Evolutionary conservation across 2,329 filamentous ascomycete species (phyloP), one percentile per base, ranked within the genome.

Genomic region (Rosellinia necatrix): DNA sequence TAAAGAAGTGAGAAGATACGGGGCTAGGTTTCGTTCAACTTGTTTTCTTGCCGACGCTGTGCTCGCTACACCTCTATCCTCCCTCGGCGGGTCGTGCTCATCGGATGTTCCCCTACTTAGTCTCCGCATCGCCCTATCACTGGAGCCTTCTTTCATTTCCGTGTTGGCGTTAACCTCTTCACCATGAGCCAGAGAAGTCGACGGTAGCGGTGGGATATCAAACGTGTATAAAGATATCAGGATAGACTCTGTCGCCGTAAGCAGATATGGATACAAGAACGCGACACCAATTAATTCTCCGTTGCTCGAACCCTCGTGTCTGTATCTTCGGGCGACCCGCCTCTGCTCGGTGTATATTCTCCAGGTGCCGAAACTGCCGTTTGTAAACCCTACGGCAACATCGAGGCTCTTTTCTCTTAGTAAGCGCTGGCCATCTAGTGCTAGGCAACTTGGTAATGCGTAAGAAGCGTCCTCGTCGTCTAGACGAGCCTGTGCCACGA

Each of bases 161-260:
- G 29, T 61, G 3, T 60, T 37, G 2, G 24, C n/a, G 25, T 62
- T 56, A 12, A 48, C 12, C 22, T 13, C 49, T 35, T 27, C 27
- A 19, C 17, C 6, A 27, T 19, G 9, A 10, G 37, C 43, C 19
- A 7, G 24, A 13, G 6, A 19, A 22, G 24, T 35, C 15, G 41
- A 15, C 13, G 29, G 32, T 2, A 21, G 63, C 6, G 70, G 59
- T 10, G 17, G 63, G 6, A 70, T 59, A 3, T 78, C 72, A 59
- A 92, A 87, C 0, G 81, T 84, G 70, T 96, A 96, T 1, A 97
- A 73, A 0, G 89, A 92, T 34, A 97, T 77, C 6, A 88, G 75
- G 41, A 91, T 89, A 12, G 84, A 82, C 21, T 84, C 81, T 1
- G 91, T 93, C 61, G 94, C 90, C 1, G 89, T 91, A 8, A 96